Conservation (phyloP, 2,329 filamentous ascomycete genomes). For the Colletotrichum shisoi region DNA sequence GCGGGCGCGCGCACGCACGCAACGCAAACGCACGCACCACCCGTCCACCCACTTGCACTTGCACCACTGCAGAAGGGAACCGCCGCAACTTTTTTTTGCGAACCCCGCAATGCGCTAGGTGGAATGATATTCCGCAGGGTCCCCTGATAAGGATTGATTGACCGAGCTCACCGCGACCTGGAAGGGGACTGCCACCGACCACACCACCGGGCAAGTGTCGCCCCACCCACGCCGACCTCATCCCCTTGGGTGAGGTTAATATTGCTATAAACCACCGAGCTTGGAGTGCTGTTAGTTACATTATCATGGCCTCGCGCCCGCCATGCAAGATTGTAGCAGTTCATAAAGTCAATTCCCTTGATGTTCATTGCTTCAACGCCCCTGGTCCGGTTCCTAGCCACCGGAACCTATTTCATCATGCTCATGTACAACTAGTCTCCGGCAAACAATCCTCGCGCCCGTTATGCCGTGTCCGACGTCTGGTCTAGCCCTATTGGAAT, state of each 20-base stretch:
- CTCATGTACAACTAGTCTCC: neutral
- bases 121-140: constrained; percentile 40
- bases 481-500: constrained; percentile 11
- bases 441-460: neutral
- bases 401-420: neutral
- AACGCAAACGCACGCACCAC: no score
- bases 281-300: no score
- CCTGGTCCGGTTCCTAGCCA: neutral
- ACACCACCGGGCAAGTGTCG: neutral
- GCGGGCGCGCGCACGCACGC: no score
- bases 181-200: neutral
- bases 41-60: no score
- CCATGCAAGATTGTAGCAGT: no score
- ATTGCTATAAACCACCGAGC: no score
- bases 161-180: constrained; percentile 2
- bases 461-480: neutral
- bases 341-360: neutral
- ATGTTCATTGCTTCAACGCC: constrained; percentile 5
- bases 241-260: neutral
- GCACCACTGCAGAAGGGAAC: constrained; percentile 4
- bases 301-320: no score
- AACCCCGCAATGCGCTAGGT: constrained; percentile 42
- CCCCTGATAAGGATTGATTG: constrained; percentile 11
- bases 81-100: constrained; percentile 39
- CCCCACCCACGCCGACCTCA: neutral